Base-by-base conservation (phyloP, 768 basidiomycete genomes). In the Collybia sp. region DNA sequence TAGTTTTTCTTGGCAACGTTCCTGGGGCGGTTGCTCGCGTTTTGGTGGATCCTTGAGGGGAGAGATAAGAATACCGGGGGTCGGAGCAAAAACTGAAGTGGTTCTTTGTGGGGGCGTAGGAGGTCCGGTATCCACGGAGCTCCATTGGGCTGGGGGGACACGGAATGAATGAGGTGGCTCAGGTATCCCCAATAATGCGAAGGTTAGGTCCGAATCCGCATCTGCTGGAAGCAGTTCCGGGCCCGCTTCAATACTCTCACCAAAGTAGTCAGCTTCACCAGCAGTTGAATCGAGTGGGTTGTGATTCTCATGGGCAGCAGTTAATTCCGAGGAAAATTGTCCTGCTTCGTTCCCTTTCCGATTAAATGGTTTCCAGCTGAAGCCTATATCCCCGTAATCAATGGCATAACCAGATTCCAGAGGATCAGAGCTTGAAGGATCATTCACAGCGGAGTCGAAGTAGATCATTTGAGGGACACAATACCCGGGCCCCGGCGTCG, bases 281-380 rank as follows among this genome's bases (percentile, higher is more conserved):
- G 8, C 8, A 8, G 25, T 8, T 25, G 3, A 18, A 30, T 32
- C 33, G 15, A 10, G 35, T 12, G 40, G 41, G 19, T 12, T 25
- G 43, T 42, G 38, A 15, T 38, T 47, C 47, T 40, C 31, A 12
- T 42, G 30, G 30, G 36, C 39, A n/a, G 42, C 20, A 12, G 20
- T 16, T 17, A 43, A 10, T 18, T 40, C 35, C 33, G 43, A 36
- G 17, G 43, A 34, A 30, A 32, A 19, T 16, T 44, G 12, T 6
- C 18, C 30, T 8, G 47, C 42, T 17, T 50, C 44, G 9, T 12
- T 43, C 13, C 44, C 44, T 39, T 66, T 65, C 41, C 66, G 58
- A 45, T 72, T 55, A 52, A 83, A 85, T 8, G 74, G 73, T 39
- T 64, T 59, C 82, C 83, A 84, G 43, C 57, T 69, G 52, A 84